A percentile compares a stretch with the other conserved stretches of the same genome.
Evolutionary conservation across 208 protist species (phyloP).

Genomic region (Leishmania tropica): DNA sequence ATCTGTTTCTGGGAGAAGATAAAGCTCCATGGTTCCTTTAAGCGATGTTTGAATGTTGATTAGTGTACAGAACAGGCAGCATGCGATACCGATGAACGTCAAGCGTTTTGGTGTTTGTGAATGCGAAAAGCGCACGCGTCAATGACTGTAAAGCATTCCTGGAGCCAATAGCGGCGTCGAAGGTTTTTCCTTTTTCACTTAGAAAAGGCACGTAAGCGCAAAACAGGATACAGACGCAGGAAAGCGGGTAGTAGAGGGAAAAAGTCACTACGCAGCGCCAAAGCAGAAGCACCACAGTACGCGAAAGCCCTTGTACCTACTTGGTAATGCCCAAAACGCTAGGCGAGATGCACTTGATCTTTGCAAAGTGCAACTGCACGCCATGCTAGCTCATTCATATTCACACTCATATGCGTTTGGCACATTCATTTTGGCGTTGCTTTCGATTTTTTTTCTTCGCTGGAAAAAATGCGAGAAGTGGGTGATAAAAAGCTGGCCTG

Average conservation of each 20-base stretch:
- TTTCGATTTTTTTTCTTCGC: not conserved
- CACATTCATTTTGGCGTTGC: not conserved
- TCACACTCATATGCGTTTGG: not conserved
- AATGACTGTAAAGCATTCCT: not conserved
- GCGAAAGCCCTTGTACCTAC: not conserved
- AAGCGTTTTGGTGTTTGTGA: not conserved
- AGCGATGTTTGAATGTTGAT: not conserved
- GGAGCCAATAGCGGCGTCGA: not conserved
- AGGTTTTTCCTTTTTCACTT: not conserved
- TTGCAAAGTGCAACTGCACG: not conserved
- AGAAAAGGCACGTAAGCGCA: not conserved
- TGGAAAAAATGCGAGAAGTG: too few relatives aligned
- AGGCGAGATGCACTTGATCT: too few relatives aligned
- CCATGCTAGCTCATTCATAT: not conserved
- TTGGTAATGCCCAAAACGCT: not conserved
- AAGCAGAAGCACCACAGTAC: not conserved
- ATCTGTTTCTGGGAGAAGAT: conserved; percentile 43
- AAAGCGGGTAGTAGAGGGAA: not conserved
- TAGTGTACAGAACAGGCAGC: not conserved
- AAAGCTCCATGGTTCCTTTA: conserved; percentile 33
- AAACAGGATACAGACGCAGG: not conserved
- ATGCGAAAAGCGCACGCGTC: not conserved
- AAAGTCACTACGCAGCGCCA: not conserved
- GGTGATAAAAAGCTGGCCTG: not conserved
- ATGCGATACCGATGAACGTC: not conserved